Evolutionary conservation across 352 stramenopile species (phyloP).

Genomic region (Phytophthora fragariaefolia): DNA sequence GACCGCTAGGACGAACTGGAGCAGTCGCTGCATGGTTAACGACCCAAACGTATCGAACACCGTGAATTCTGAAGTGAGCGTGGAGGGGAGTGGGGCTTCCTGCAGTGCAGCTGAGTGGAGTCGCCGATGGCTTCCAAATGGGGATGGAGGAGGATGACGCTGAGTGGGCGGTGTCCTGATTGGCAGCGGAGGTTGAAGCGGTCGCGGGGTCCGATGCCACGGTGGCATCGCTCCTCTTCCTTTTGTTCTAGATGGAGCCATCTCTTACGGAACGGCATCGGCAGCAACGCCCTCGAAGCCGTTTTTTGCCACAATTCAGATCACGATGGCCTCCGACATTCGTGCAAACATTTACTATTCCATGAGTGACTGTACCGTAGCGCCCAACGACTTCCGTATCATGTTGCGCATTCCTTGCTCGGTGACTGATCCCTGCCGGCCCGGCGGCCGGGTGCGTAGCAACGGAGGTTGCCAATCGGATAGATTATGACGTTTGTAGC

Average conservation of each 20-base stretch:
- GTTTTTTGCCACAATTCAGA: background rate
- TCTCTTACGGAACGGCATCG: background rate
- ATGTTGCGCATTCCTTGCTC: background rate
- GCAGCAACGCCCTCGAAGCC: background rate
- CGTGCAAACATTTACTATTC: background rate
- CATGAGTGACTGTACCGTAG: background rate
- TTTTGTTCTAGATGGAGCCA: conserved; percentile 22
- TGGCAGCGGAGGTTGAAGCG: conserved; percentile 4
- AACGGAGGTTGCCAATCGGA: background rate
- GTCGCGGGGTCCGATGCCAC: background rate
- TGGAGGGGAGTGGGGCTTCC: background rate
- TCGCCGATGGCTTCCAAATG: conserved; percentile 4
- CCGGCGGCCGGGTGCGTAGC: background rate
- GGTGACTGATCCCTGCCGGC: background rate
- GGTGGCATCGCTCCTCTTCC: conserved; percentile 17
- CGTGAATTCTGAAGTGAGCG: conserved; percentile 17
- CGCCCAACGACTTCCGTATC: background rate
- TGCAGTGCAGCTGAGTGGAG: background rate
- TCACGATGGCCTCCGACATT: background rate
- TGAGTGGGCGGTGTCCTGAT: background rate
- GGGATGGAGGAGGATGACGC: conserved; percentile 8
- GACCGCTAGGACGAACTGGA: conserved; percentile 21
- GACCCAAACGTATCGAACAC: background rate
- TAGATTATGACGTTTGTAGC: background rate
- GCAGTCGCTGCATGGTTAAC: conserved; percentile 24